A percentile compares a stretch with the other conserved stretches of the same genome.
Evolutionary conservation across 2,329 filamentous ascomycete species (phyloP).

Genomic region (Chaetomiaceae sp.): DNA sequence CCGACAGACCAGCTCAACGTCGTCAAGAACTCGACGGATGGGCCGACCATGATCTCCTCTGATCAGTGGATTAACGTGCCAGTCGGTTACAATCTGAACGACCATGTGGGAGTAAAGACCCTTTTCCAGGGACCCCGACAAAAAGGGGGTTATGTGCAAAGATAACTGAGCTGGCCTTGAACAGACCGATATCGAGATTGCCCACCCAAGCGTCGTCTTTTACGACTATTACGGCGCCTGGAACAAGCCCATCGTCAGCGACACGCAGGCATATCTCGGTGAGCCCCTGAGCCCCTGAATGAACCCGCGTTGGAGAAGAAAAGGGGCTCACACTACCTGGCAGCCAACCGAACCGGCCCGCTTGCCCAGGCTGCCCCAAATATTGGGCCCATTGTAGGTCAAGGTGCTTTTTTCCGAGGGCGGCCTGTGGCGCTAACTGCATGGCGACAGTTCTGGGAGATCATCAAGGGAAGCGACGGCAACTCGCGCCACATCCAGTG

Average conservation of each 20-base stretch:
- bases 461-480: conserved; percentile 53
- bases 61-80: conserved; percentile 47
- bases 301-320: not conserved
- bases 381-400: conserved; percentile 22
- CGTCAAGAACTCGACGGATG: conserved; percentile 47
- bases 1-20: conserved; percentile 55
- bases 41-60: conserved; percentile 46
- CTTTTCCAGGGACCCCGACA: not conserved
- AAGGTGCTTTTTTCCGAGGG: not conserved
- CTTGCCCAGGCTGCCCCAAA: conserved; percentile 25
- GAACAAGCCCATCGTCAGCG: conserved; percentile 41
- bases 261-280: conserved; percentile 41
- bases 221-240: conserved; percentile 65
- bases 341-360: conserved; percentile 21
- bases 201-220: conserved; percentile 45
- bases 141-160: not conserved
- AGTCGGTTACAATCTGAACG: conserved; percentile 52
- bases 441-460: conserved; percentile 44
- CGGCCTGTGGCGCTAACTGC: not conserved
- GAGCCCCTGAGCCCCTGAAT: conserved; percentile 21
- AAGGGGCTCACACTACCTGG: not conserved
- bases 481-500: conserved; percentile 60
- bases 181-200: conserved; percentile 43
- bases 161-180: too few species aligned
- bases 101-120: conserved; percentile 36